These are phyloP conservation scores for Fusarium sp. DNA, from an alignment of 2,329 filamentous ascomycete genomes.

Conservation along the genomic window DNA sequence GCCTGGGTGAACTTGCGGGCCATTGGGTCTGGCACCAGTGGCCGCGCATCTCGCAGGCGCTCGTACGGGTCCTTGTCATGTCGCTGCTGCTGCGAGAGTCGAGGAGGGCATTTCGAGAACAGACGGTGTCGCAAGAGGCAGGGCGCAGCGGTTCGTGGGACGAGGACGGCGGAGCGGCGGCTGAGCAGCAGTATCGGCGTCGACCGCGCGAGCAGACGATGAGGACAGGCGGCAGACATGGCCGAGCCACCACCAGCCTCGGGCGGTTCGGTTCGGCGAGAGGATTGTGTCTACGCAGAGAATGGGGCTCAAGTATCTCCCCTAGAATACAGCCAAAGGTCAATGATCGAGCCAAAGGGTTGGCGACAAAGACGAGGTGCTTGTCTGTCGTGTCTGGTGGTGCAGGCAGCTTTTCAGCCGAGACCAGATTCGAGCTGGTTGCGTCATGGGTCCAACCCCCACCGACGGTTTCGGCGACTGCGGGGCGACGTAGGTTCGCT, in stretches of 20 bases:
- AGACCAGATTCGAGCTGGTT: conserved; percentile 12
- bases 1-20: conserved; percentile 44
- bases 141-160: conserved; percentile 8
- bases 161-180: conserved; percentile 6
- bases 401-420: conserved; percentile 18
- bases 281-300: neutral
- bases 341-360: neutral
- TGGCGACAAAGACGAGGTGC: conserved; percentile 6
- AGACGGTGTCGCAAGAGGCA: conserved; percentile 24
- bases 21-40: conserved; percentile 46
- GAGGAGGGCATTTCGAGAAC: conserved; percentile 39
- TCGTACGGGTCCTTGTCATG: conserved; percentile 41
- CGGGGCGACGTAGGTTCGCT: neutral
- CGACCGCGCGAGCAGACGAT: conserved; percentile 32
- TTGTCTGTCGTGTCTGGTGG: conserved; percentile 21
- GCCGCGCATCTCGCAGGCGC: conserved; percentile 47
- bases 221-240: conserved; percentile 32
- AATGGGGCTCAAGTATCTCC: neutral
- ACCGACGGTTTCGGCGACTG: neutral
- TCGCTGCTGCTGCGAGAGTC: conserved; percentile 21
- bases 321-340: neutral
- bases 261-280: neutral
- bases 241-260: neutral
- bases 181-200: conserved; percentile 1
- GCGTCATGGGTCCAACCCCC: conserved; percentile 26